Evolutionary conservation across 495 filamentous ascomycete genomes (phyloP), one percentile per base, ranked within the genome.

Genomic region (Tuber magnatum): DNA sequence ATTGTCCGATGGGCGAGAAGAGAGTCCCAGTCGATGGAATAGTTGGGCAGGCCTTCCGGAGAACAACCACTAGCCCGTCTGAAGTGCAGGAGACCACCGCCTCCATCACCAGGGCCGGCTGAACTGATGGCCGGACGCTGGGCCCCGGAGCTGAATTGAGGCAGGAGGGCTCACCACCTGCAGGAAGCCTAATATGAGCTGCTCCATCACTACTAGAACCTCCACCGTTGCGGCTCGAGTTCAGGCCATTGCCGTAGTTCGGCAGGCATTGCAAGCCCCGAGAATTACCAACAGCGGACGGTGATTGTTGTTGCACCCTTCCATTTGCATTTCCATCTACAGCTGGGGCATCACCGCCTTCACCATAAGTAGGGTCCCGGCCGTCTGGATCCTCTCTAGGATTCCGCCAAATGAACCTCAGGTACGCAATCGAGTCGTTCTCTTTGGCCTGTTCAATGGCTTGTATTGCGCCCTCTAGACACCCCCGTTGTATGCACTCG

Each of bases 341-440:
- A 2, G 22, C 39, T n/a, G 43, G 9, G 0, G 14, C 8, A 68
- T 84, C 83, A 32, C 83, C 84, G 14, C 84, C 84, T n/a, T 84
- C 85, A 22, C 80, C 82, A 10, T 82, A 83, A 41, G 81, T 72
- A 41, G 81, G 83, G 71, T 86, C 82, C 56, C 84, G 81, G 69
- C 83, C 84, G 38, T 48, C 72, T 7, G 18, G 74, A 48, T 41
- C 79, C 73, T 80, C 78, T 73, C 87, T 86, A 41, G 93, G 93
- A 83, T 96, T 91, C 46, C 92, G 88, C 82, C 90, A 94, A 87
- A 89, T 92, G 81, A 97, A 97, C n/a, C 93, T 91, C 71, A 97
- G 86, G 79, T 97, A 97, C 22, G 93, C 93, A 78, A 97, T 96
- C 20, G 93, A 96, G 78, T 96, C 93, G 79, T 97, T 96, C n/a